phyloP scores from a whole-genome alignment of 129 eudicot genomes.

The Mikania micrantha region DNA sequence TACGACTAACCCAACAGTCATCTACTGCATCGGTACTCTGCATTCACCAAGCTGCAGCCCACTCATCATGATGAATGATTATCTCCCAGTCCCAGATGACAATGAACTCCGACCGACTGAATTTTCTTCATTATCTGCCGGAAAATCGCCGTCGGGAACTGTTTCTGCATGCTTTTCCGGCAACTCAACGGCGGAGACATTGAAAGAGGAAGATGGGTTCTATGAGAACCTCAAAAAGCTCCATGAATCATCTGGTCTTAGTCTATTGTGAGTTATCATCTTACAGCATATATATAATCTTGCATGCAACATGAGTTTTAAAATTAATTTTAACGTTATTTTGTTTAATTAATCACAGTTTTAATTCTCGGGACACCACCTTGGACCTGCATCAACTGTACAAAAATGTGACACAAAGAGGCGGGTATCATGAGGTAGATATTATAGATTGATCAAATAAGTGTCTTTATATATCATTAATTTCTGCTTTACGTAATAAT shows the following conservation, averaged over 20 bases:
- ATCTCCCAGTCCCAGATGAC: too few species aligned
- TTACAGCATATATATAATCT: not conserved
- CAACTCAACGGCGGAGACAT: conserved; percentile 10
- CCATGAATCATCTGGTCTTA: conserved; percentile 48
- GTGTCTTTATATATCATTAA: too few species aligned
- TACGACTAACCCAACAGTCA: too few species aligned
- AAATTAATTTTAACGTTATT: too few species aligned
- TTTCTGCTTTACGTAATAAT: too few species aligned
- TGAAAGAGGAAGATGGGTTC: conserved; percentile 26
- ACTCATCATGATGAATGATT: too few species aligned
- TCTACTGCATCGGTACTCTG: too few species aligned
- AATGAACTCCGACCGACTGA: too few species aligned
- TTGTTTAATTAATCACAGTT: conserved; percentile 31
- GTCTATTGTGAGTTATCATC: conserved; percentile 34
- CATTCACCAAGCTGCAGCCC: too few species aligned
- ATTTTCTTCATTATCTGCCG: too few species aligned
- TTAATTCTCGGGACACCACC: conserved; percentile 42
- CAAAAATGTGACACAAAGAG: conserved; percentile 46
- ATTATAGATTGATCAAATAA: too few species aligned
- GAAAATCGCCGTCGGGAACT: not conserved
- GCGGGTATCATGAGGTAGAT: conserved; percentile 49
- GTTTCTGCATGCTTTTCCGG: not conserved
- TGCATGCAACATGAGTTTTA: too few species aligned
- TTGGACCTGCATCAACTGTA: conserved; percentile 51
- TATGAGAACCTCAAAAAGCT: conserved; percentile 45